Conservation (phyloP, 2,329 filamentous ascomycete genomes). For the Escovopsis sp. region DNA sequence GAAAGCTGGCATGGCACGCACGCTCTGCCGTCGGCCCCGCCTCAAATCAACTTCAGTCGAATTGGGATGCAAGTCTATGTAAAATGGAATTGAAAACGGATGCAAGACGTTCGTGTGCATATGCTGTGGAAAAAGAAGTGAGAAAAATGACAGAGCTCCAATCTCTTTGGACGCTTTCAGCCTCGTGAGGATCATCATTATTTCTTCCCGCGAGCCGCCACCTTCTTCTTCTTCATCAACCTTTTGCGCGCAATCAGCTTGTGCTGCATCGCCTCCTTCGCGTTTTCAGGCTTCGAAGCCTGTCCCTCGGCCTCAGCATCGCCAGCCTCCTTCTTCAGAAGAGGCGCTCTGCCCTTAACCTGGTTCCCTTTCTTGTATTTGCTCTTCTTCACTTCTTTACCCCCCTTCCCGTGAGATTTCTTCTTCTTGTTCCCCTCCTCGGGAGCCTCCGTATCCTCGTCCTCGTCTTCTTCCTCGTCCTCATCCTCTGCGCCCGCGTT, state of each 20-base stretch:
- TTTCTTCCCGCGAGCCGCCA: slow-evolving; percentile 19
- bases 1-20: no score
- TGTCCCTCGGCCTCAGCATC: slow-evolving; percentile 7
- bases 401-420: slow-evolving; percentile 5
- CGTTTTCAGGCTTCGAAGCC: slow-evolving; percentile 19
- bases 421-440: neutral
- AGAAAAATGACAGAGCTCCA: no score
- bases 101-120: no score
- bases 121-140: no score
- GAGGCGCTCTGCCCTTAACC: slow-evolving; percentile 10
- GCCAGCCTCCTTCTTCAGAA: slow-evolving; percentile 8
- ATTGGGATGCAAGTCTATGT: no score
- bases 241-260: slow-evolving; percentile 78
- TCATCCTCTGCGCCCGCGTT: no score
- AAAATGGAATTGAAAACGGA: no score
- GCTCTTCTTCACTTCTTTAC: slow-evolving; percentile 14
- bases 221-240: slow-evolving; percentile 58
- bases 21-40: no score
- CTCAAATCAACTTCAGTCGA: no score
- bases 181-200: slow-evolving; percentile 4
- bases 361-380: slow-evolving; percentile 6
- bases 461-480: neutral
- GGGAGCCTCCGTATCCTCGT: neutral
- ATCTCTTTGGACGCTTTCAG: neutral
- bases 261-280: slow-evolving; percentile 36